Conservation (phyloP, 768 basidiomycete species). For the Xerocomus potaroensis region DNA sequence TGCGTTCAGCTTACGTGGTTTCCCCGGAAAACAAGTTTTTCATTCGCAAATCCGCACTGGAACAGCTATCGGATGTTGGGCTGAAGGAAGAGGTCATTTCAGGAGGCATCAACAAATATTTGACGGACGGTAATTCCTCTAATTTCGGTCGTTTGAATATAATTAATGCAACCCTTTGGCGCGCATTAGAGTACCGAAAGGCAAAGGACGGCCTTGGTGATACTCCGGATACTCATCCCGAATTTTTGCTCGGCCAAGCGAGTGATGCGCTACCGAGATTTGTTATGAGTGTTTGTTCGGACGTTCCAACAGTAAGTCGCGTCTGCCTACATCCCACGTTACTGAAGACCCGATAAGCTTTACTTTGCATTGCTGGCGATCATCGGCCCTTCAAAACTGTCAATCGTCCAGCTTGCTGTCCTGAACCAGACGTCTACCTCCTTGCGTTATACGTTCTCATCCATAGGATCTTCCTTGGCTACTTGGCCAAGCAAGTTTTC, state of each 20-base stretch:
- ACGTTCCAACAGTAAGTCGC: constrained; percentile 16
- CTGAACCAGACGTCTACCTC: constrained; percentile 24
- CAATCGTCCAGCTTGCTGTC: constrained; percentile 30
- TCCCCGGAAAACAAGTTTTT: constrained; percentile 14
- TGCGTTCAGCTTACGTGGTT: constrained; percentile 18
- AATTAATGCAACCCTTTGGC: background rate
- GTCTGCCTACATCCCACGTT: background rate
- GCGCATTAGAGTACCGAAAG: constrained; percentile 18
- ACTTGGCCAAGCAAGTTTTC: constrained; percentile 15
- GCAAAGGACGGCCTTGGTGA: constrained; percentile 17
- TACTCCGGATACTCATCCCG: constrained; percentile 9
- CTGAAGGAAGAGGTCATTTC: constrained; percentile 23
- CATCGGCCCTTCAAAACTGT: constrained; percentile 21
- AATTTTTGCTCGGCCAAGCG: constrained; percentile 6
- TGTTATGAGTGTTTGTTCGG: constrained; percentile 8
- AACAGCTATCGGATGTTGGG: constrained; percentile 1
- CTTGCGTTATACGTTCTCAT: constrained; percentile 21
- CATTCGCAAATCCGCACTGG: constrained; percentile 20
- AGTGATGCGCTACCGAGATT: constrained; percentile 7
- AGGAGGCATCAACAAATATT: constrained; percentile 12
- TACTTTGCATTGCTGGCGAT: constrained; percentile 29
- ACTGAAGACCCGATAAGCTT: constrained; percentile 13
- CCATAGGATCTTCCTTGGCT: constrained; percentile 4
- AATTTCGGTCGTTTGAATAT: too few species aligned
- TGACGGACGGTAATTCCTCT: background rate